Conservation (phyloP, 2,329 filamentous ascomycete species). For the Paecilomyces sp. region DNA sequence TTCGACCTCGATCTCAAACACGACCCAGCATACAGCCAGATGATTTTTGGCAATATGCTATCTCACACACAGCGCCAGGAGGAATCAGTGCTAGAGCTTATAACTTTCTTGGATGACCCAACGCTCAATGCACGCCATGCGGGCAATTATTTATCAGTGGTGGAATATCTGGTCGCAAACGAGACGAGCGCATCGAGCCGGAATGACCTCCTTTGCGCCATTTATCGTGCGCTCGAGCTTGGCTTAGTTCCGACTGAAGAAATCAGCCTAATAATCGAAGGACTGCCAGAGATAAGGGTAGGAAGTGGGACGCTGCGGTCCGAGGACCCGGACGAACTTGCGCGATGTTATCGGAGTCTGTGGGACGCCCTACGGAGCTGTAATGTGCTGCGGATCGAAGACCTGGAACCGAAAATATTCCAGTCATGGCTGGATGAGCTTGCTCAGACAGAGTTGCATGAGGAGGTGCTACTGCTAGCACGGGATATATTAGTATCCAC, state of each 20-base stretch:
- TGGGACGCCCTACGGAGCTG: slow-evolving; percentile 32
- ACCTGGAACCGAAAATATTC: slow-evolving; percentile 22
- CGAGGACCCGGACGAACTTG: slow-evolving; percentile 11
- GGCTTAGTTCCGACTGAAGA: slow-evolving; percentile 27
- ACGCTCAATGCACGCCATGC: slow-evolving; percentile 27
- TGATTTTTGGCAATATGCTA: slow-evolving; percentile 27
- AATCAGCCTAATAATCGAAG: slow-evolving; percentile 22
- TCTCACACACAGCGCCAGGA: slow-evolving; percentile 4
- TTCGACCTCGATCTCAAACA: slow-evolving; percentile 25
- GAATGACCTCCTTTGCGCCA: slow-evolving; percentile 15
- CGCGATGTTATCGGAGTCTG: slow-evolving; percentile 20
- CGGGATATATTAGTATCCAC: slow-evolving; percentile 24
- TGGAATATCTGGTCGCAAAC: slow-evolving; percentile 17
- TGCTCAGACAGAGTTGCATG: slow-evolving; percentile 5
- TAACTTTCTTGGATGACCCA: slow-evolving; percentile 28
- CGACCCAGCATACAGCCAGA: slow-evolving; percentile 27
- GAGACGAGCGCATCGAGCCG: slow-evolving; percentile 12
- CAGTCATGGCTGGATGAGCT: slow-evolving; percentile 26
- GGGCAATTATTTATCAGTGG: slow-evolving; percentile 24
- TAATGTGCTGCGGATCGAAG: slow-evolving; percentile 23
- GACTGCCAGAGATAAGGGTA: slow-evolving; percentile 14
- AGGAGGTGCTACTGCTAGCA: slow-evolving; percentile 15
- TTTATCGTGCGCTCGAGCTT: slow-evolving; percentile 24
- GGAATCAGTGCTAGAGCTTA: slow-evolving; percentile 13
- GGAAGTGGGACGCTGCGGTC: slow-evolving; percentile 8